Evolutionary conservation across 2,329 filamentous ascomycete genomes (phyloP).

Genomic region (Alternaria metachromatica): DNA sequence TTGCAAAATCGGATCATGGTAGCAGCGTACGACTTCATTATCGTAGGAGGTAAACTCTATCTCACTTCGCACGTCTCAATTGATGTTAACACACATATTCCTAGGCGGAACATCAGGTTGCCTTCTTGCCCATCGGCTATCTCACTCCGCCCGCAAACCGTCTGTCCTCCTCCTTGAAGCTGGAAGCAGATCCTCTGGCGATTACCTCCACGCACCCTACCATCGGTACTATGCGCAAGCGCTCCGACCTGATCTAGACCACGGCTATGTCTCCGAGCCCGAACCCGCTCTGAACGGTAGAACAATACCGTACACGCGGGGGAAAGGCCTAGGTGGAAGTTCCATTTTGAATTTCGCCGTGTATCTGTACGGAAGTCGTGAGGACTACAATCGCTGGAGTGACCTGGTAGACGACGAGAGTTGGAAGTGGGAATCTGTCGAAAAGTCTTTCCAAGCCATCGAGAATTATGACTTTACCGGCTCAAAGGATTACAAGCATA

Average conservation of each 20-base stretch:
- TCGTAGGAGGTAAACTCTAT: conserved; percentile 47
- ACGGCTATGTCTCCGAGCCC: conserved; percentile 53
- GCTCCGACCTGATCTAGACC: conserved; percentile 59
- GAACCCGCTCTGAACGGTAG: conserved; percentile 47
- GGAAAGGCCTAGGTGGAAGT: conserved; percentile 59
- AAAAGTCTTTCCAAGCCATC: conserved; percentile 59
- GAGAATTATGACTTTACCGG: conserved; percentile 59
- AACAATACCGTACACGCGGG: conserved; percentile 53
- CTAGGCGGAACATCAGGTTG: conserved; percentile 67
- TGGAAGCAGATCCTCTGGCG: conserved; percentile 59
- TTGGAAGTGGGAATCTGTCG: conserved; percentile 63
- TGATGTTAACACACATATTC: background rate
- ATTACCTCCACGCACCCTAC: conserved; percentile 52
- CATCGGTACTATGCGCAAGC: conserved; percentile 58
- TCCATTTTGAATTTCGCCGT: conserved; percentile 55
- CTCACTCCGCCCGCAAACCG: conserved; percentile 56
- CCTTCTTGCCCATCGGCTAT: conserved; percentile 61
- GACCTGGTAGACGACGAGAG: conserved; percentile 61
- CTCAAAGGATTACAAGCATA: conserved; percentile 49
- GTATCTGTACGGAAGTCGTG: conserved; percentile 57
- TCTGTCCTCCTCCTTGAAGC: conserved; percentile 68
- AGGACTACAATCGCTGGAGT: conserved; percentile 70
- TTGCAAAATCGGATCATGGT: conserved; percentile 15
- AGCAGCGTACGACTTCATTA: conserved; percentile 47
- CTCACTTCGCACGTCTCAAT: background rate